Evolutionary conservation across 768 basidiomycete species (phyloP), one percentile per base, ranked within the genome.

Genomic region (Termitomyces bulborhizus): DNA sequence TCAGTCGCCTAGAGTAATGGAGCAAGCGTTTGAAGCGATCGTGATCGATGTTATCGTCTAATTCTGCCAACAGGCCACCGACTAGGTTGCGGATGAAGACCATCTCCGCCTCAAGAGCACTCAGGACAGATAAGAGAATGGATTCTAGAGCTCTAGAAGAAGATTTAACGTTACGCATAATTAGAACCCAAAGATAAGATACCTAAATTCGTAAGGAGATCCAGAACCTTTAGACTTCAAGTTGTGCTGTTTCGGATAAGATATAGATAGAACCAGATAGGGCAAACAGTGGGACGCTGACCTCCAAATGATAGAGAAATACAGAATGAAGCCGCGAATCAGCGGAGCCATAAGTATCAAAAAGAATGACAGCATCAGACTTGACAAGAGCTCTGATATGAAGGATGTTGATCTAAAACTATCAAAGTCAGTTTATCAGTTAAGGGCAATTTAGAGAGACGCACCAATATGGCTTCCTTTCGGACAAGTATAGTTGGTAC

Each of bases 311-410:
- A 65, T 93, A 92, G 56, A 94, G 71, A 67, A 94, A 94, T 12
- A 87, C 86, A 37, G 89, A 91, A 66, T 93, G 91, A 6, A 94
- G 78, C 54, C 86, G 75, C 3, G 92, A 93, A 69, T 95, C 90
- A 13, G 83, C 82, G 26, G 88, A 92, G 8, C 94, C 95, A 66
- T 85, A 92, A 1, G 90, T 88, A 65, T 98, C 95, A 67, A 98
- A 98, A 40, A 98, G 79, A 36, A 96, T 78, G 44, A 97, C 90
- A 39, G 88, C 77, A 66, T 97, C 90, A 8, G 93, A 88, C 70
- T 98, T 98, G 66, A 98, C 88, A 41, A 98, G 82, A 1, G 93
- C 94, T 51, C 96, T 84, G 47, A 98, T 93, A 65, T 98, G 96
- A 32, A 98, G 81, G 41, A 98, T 89, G 64, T 96, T 98, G 47